Conservation (phyloP, 1,284 basidiomycete species). For the Jaminaea rosea region DNA sequence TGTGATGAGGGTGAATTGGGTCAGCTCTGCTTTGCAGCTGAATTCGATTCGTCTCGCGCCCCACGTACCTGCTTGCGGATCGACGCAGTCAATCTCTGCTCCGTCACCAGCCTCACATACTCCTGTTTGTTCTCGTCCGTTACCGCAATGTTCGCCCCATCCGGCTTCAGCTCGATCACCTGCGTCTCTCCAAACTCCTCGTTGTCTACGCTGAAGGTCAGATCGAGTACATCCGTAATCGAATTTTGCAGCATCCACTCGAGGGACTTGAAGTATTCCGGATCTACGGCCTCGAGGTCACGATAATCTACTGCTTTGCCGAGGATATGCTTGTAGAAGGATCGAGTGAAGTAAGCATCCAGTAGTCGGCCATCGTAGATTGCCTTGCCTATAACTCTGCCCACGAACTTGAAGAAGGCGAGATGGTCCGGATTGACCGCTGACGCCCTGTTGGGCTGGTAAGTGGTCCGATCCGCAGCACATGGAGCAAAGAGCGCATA, state of each 20-base stretch:
- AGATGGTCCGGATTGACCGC: conserved; percentile 76
- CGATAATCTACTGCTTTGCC: conserved; percentile 42
- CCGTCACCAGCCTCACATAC: conserved; percentile 82
- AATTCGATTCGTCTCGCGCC: neutral
- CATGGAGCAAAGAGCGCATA: conserved; percentile 94
- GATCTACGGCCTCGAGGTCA: conserved; percentile 43
- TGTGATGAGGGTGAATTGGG: neutral
- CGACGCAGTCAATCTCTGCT: conserved; percentile 85
- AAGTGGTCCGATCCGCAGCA: conserved; percentile 74
- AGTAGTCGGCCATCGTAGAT: conserved; percentile 90
- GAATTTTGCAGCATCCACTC: conserved; percentile 50
- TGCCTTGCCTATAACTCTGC: conserved; percentile 86
- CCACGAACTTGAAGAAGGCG: conserved; percentile 97
- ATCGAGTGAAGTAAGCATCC: conserved; percentile 86
- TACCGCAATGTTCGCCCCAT: conserved; percentile 34
- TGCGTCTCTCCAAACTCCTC: conserved; percentile 56
- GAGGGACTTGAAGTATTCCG: conserved; percentile 74
- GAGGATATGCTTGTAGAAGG: conserved; percentile 46
- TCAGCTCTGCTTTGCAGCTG: no score
- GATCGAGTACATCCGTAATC: conserved; percentile 62
- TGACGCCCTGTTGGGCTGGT: conserved; percentile 92
- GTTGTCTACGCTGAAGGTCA: conserved; percentile 81
- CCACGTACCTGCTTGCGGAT: conserved; percentile 80
- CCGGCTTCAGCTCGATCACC: conserved; percentile 40
- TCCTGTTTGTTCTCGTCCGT: conserved; percentile 86